Evolutionary conservation across 2,329 filamentous ascomycete genomes (phyloP).

Genomic region (Xylariaceae sp.): DNA sequence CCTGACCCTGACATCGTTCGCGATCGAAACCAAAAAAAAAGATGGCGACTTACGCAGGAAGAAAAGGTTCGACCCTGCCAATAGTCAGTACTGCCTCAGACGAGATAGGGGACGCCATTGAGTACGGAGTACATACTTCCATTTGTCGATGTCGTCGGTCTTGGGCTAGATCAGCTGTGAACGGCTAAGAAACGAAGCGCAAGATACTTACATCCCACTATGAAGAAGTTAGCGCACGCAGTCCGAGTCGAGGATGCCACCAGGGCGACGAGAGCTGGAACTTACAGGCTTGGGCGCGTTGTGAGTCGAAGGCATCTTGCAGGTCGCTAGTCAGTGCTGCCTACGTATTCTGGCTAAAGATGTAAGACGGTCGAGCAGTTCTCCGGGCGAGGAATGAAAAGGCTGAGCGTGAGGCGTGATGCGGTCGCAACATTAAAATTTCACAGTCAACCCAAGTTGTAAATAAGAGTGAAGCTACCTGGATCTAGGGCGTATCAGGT

Average conservation of each 20-base stretch:
- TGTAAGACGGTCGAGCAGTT: not conserved
- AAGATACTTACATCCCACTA: conserved; percentile 21
- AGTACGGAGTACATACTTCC: conserved; percentile 50
- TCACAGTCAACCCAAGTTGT: conserved; percentile 6
- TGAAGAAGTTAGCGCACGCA: conserved; percentile 9
- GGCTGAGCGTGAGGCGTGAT: not conserved
- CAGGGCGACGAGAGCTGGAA: conserved; percentile 6
- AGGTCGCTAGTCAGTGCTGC: not conserved
- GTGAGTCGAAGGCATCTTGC: conserved; percentile 27
- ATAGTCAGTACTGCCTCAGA: conserved; percentile 3
- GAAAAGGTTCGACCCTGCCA: conserved; percentile 61
- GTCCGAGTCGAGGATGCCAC: not conserved
- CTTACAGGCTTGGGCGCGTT: conserved; percentile 21
- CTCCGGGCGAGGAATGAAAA: not conserved
- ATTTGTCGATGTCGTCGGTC: conserved; percentile 95
- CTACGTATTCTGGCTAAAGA: not conserved
- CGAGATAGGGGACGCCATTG: not conserved
- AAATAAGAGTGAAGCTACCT: conserved; percentile 10
- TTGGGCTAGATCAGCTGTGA: conserved; percentile 56
- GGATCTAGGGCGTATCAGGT: not conserved
- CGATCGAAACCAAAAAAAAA: not conserved
- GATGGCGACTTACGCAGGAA: conserved; percentile 45
- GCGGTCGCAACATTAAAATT: conserved; percentile 10
- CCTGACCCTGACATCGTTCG: not conserved
- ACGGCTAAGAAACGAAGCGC: not conserved